Conservation (phyloP, 805 yeast genomes). For the Candida oleophila region DNA sequence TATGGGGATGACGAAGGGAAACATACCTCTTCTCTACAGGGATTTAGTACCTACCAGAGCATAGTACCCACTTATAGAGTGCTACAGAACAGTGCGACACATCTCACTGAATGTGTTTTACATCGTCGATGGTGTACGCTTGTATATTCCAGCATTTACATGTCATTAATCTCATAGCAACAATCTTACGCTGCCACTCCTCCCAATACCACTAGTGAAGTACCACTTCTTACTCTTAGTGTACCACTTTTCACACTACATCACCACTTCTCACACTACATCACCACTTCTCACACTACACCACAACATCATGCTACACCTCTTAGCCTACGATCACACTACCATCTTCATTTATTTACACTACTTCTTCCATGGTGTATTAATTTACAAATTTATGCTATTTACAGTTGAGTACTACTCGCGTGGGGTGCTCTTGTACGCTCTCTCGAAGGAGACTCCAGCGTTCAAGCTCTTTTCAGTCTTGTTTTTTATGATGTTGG, state of each 20-base stretch:
- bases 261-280: not conserved
- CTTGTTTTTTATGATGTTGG: slow-evolving; percentile 66
- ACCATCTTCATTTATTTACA: not conserved
- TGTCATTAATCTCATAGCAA: too few relatives aligned
- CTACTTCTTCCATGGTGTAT: not conserved
- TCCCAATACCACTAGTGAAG: too few relatives aligned
- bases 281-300: too few relatives aligned
- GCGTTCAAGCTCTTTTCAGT: slow-evolving; percentile 51
- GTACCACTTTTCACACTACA: not conserved
- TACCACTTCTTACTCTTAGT: too few relatives aligned
- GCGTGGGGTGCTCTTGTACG: slow-evolving; percentile 8
- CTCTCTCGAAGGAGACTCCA: slow-evolving; percentile 56
- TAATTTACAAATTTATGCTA: not conserved
- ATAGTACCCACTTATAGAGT: too few relatives aligned
- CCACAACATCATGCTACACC: not conserved
- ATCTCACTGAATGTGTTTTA: too few relatives aligned
- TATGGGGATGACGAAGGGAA: too few relatives aligned
- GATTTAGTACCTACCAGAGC: too few relatives aligned
- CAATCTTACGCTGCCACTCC: too few relatives aligned
- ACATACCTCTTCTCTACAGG: not conserved
- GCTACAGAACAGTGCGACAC: too few relatives aligned
- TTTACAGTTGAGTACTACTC: slow-evolving; percentile 2
- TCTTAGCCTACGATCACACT: not conserved
- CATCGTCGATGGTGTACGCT: too few relatives aligned
- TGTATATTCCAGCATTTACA: too few relatives aligned